Conservation (phyloP, 1,139 yeast genomes). For the Pichia sp. region DNA sequence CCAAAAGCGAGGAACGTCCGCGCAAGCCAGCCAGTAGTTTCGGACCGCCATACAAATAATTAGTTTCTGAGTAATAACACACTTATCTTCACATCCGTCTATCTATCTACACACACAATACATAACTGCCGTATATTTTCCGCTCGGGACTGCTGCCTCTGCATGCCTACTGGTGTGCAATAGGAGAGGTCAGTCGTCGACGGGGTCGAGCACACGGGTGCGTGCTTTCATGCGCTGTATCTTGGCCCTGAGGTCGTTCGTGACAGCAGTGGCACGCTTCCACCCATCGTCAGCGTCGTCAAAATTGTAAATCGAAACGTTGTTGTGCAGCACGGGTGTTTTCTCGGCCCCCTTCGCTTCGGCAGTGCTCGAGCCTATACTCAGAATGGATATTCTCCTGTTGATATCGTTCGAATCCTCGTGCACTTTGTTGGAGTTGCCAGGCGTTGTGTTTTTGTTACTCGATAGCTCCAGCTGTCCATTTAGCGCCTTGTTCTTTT, state of each 20-base stretch:
- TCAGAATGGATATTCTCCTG: constrained; percentile 28
- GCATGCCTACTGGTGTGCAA: not conserved
- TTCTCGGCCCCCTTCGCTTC: constrained; percentile 10
- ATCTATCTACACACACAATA: too few relatives aligned
- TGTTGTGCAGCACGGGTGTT: not conserved
- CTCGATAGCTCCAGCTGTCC: constrained; percentile 5
- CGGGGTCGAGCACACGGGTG: constrained; percentile 34
- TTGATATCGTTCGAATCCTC: constrained; percentile 24
- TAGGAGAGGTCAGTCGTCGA: constrained; percentile 3
- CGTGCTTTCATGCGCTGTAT: constrained; percentile 86
- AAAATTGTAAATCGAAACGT: constrained; percentile 27
- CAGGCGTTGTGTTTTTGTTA: not conserved
- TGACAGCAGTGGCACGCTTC: constrained; percentile 87
- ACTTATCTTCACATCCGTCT: too few relatives aligned
- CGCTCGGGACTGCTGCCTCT: too few relatives aligned
- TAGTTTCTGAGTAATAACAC: too few relatives aligned
- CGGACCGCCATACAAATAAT: not conserved
- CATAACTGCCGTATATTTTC: too few relatives aligned
- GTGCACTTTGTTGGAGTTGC: constrained; percentile 20
- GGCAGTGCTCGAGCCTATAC: constrained; percentile 19
- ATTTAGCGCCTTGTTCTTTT: constrained; percentile 14
- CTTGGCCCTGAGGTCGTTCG: constrained; percentile 71
- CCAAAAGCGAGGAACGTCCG: not conserved
- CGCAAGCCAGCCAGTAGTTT: not conserved
- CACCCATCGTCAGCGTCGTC: constrained; percentile 67